A percentile compares a stretch with the other conserved stretches of the same genome.
These are phyloP conservation scores for Penicillium oxalicum DNA, from an alignment of 2,329 filamentous ascomycete species.

Conservation along the genomic window DNA sequence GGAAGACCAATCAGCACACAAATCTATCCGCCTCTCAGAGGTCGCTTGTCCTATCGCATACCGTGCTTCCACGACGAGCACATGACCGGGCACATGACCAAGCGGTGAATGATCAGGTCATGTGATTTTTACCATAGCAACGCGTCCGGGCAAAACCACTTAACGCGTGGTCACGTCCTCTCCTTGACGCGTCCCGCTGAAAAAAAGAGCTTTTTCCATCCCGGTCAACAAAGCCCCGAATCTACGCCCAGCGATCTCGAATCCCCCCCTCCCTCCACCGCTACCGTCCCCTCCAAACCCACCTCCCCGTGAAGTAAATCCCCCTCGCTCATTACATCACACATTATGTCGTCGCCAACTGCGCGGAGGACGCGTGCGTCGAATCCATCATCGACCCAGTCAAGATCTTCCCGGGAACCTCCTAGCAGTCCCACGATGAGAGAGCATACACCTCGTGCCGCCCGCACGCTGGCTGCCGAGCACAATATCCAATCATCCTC, in stretches of 20 bases:
- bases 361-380: conserved; percentile 38
- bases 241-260: conserved; percentile 5
- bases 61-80: too few species aligned
- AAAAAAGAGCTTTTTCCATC: conserved; percentile 20
- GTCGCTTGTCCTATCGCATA: too few species aligned
- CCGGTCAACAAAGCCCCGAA: conserved; percentile 16
- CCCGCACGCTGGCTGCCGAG: conserved; percentile 37
- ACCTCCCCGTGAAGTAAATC: conserved; percentile 4
- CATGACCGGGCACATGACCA: not conserved
- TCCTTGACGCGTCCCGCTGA: conserved; percentile 18
- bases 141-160: conserved; percentile 27
- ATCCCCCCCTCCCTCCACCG: conserved; percentile 11
- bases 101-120: not conserved
- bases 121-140: conserved; percentile 1
- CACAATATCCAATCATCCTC: conserved; percentile 59
- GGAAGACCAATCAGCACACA: not conserved
- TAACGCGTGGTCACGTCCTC: conserved; percentile 28
- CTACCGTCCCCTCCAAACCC: conserved; percentile 11
- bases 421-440: conserved; percentile 29
- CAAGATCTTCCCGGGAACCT: conserved; percentile 28
- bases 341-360: conserved; percentile 40
- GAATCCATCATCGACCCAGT: conserved; percentile 38
- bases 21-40: too few species aligned
- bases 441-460: conserved; percentile 43
- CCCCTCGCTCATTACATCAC: conserved; percentile 6